A percentile compares a stretch with the other conserved stretches of the same genome.
Evolutionary conservation across 306 rosid species (phyloP).

Genomic region (Pueraria montana): DNA sequence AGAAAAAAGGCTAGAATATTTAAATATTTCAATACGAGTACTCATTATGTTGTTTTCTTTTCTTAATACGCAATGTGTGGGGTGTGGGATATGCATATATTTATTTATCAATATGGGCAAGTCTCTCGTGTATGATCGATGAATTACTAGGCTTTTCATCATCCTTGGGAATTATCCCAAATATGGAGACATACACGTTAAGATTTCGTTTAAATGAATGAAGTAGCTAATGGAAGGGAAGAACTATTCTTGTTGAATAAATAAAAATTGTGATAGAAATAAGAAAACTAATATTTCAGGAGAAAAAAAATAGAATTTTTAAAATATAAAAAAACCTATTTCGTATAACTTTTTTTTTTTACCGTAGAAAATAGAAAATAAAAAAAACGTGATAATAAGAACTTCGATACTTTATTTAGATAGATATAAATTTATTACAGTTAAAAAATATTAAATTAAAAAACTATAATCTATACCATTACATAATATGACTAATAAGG

Average conservation of each 20-base stretch:
- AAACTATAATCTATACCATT: too few relatives aligned
- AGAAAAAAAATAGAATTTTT: not conserved
- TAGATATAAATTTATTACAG: too few relatives aligned
- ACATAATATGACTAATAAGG: too few relatives aligned
- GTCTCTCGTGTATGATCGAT: not conserved
- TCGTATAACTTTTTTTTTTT: not conserved
- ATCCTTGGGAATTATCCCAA: not conserved
- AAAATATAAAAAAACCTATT: not conserved
- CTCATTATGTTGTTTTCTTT: slow-evolving; percentile 45
- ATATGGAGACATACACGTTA: not conserved
- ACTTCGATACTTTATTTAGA: too few relatives aligned
- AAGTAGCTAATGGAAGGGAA: not conserved
- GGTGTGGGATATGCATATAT: slow-evolving; percentile 24
- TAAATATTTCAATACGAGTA: slow-evolving; percentile 15
- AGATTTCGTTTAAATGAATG: not conserved
- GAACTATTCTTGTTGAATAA: not conserved
- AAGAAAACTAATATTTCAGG: not conserved
- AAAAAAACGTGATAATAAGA: too few relatives aligned
- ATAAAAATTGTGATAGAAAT: not conserved
- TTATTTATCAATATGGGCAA: slow-evolving; percentile 3
- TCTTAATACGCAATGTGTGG: slow-evolving; percentile 40
- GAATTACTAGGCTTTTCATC: slow-evolving; percentile 19
- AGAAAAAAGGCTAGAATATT: slow-evolving; percentile 5
- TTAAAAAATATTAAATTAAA: too few relatives aligned
- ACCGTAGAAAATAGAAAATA: too few relatives aligned